Conservation (phyloP, 352 stramenopile genomes). For the Phytophthora capsici region DNA sequence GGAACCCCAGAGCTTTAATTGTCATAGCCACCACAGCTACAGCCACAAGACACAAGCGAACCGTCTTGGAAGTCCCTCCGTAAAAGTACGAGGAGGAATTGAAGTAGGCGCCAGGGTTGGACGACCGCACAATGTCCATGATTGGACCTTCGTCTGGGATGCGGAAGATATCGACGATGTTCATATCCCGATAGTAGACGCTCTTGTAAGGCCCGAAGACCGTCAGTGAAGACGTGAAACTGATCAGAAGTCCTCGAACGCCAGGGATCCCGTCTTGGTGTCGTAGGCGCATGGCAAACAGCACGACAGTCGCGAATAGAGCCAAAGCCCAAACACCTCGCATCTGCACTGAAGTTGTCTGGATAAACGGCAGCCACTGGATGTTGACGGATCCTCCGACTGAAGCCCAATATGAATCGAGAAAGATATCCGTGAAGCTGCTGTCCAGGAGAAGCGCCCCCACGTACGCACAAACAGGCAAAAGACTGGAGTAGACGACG, state of each 20-base stretch:
- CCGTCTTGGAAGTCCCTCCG: slow-evolving; percentile 14
- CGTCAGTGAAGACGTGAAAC: slow-evolving; percentile 42
- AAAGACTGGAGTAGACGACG: slow-evolving; percentile 54
- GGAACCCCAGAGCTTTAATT: slow-evolving; percentile 12
- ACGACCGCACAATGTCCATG: slow-evolving; percentile 22
- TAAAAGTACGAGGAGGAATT: slow-evolving; percentile 30
- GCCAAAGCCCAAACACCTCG: slow-evolving; percentile 52
- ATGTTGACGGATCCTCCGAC: slow-evolving; percentile 29
- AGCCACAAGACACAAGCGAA: slow-evolving; percentile 17
- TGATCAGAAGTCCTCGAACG: slow-evolving; percentile 43
- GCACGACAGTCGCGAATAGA: slow-evolving; percentile 33
- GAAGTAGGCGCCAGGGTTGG: slow-evolving; percentile 18
- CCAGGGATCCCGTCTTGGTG: slow-evolving; percentile 29
- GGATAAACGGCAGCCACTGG: slow-evolving; percentile 35
- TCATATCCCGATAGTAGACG: slow-evolving; percentile 20
- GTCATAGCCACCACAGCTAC: slow-evolving; percentile 1
- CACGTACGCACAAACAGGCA: slow-evolving; percentile 49
- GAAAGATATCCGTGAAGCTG: slow-evolving; percentile 44
- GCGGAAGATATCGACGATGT: slow-evolving; percentile 23
- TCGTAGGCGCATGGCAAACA: slow-evolving; percentile 21
- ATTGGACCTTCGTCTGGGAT: slow-evolving; percentile 11
- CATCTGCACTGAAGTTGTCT: slow-evolving; percentile 49
- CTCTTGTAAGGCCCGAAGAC: slow-evolving; percentile 45
- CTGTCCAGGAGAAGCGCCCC: slow-evolving; percentile 47
- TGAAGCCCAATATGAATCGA: slow-evolving; percentile 47